Percentiles rank a stretch among this genome's conserved stretches.
Evolutionary conservation across 306 rosid genomes (phyloP).

Genomic region (Malus domestica): DNA sequence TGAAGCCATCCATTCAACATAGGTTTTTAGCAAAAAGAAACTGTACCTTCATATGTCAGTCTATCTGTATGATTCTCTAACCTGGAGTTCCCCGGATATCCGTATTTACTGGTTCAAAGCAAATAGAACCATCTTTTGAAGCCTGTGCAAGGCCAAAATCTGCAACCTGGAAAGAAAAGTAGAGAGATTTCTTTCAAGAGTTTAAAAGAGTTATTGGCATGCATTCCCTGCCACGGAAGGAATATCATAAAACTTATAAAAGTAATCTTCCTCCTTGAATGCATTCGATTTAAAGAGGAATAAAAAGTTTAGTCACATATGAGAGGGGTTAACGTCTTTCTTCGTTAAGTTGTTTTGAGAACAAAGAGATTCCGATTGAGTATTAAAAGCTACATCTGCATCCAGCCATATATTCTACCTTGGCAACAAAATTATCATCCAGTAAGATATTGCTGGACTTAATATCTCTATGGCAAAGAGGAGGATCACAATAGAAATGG

Average conservation of each 20-base stretch:
- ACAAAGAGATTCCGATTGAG: not conserved
- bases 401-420: slow-evolving; percentile 42
- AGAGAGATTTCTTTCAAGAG: not conserved
- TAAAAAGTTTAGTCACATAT: not conserved
- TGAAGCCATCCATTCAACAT: slow-evolving; percentile 35
- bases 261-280: not conserved
- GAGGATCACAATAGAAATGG: slow-evolving; percentile 95
- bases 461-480: slow-evolving; percentile 91
- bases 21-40: slow-evolving; percentile 4
- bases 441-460: slow-evolving; percentile 93
- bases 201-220: not conserved
- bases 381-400: slow-evolving; percentile 15
- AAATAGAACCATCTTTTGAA: slow-evolving; percentile 71
- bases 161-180: slow-evolving; percentile 54
- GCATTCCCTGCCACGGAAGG: not conserved
- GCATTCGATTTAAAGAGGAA: not conserved
- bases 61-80: slow-evolving; percentile 10
- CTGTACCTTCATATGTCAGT: not conserved
- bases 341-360: not conserved
- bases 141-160: slow-evolving; percentile 99
- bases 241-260: not conserved
- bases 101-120: slow-evolving; percentile 77
- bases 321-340: not conserved
- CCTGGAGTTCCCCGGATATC: slow-evolving; percentile 96
- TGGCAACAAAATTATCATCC: slow-evolving; percentile 82